Evolutionary conservation across 768 basidiomycete species (phyloP), one percentile per base, ranked within the genome.

Genomic region (Tulasnella sp.): DNA sequence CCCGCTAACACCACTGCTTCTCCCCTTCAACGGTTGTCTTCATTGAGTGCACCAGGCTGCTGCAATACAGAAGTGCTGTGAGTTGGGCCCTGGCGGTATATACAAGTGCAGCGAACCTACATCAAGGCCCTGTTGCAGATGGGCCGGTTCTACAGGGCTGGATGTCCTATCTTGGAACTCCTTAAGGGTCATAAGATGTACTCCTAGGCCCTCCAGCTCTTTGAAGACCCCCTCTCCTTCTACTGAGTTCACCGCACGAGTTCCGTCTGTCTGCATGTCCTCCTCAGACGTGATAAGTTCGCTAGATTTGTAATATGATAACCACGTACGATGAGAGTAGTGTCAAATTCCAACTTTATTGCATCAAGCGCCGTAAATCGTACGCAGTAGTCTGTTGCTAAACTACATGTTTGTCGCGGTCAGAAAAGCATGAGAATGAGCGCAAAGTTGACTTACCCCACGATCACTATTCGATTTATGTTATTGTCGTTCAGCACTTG

Each of bases 311-410:
- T n/a, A n/a, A n/a, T n/a, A n/a, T n/a, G n/a, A n/a, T n/a, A n/a
- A n/a, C 9, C 22, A 43, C 56, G 25, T 45, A 62, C 55, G 22
- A 58, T 50, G 19, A 62, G 45, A 29, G 50, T n/a, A 4, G 69
- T 67, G 43, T 68, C 73, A 67, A 79, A 82, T 21, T 72, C 74
- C 51, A 70, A 73, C 55, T 78, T 74, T 52, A 72, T 67, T 1
- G 78, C 74, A 65, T 84, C 81, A 22, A 80, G 66, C 30, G 80
- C 80, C 2, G 80, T 79, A 50, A 66, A 73, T 61, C 78, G 77
- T 61, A 89, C 85, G 63, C 88, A 92, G 67, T 80, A 88, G 65
- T 91, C 89, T 1, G 85, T 81, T 21, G 89, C 88, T 31, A 92
- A 70, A 0, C 34, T 38, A 15, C 5, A 7, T n/a, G n/a, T n/a